These are phyloP conservation scores for Didymella pinodella DNA, from an alignment of 2,329 filamentous ascomycete species.

Conservation along the genomic window DNA sequence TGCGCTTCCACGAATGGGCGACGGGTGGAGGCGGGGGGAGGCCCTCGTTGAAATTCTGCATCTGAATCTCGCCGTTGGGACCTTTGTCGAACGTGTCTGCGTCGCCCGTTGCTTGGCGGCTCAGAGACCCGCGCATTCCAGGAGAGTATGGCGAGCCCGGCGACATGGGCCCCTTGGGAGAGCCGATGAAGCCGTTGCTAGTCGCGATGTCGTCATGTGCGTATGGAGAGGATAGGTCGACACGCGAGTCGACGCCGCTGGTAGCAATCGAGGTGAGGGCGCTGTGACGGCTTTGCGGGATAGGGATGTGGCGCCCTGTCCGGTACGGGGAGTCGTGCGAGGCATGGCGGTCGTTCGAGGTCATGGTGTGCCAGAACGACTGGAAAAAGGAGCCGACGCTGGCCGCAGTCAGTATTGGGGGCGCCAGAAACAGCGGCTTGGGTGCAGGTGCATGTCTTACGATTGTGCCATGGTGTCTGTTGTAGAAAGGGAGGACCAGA, in stretches of 20 bases:
- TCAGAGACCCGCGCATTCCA: constrained; percentile 81
- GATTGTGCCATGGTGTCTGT: constrained; percentile 45
- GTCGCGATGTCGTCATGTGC: constrained; percentile 71
- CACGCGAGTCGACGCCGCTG: constrained; percentile 82
- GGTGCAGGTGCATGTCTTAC: constrained; percentile 34
- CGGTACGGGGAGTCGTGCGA: constrained; percentile 92
- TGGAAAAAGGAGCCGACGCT: constrained; percentile 68
- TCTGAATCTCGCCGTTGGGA: constrained; percentile 83
- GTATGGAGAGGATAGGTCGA: constrained; percentile 82
- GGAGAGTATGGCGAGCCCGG: constrained; percentile 83
- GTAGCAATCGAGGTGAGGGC: constrained; percentile 89
- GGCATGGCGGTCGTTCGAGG: constrained; percentile 82
- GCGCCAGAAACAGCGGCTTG: constrained; percentile 1
- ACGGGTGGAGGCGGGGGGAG: constrained; percentile 89
- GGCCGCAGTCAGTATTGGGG: constrained; percentile 36
- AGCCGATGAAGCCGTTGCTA: constrained; percentile 67
- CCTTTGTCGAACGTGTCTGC: constrained; percentile 65
- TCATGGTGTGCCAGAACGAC: constrained; percentile 91
- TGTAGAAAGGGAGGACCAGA: constrained; percentile 16
- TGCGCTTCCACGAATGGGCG: constrained; percentile 88
- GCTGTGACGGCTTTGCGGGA: constrained; percentile 81
- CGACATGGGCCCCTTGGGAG: constrained; percentile 64
- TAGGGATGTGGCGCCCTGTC: constrained; percentile 86
- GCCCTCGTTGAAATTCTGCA: constrained; percentile 95
- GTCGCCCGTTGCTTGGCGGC: constrained; percentile 67